A percentile compares a stretch with the other conserved stretches of the same genome.
Conservation (phyloP, 176 grass and related monocot species). For the Musa acuminata region DNA sequence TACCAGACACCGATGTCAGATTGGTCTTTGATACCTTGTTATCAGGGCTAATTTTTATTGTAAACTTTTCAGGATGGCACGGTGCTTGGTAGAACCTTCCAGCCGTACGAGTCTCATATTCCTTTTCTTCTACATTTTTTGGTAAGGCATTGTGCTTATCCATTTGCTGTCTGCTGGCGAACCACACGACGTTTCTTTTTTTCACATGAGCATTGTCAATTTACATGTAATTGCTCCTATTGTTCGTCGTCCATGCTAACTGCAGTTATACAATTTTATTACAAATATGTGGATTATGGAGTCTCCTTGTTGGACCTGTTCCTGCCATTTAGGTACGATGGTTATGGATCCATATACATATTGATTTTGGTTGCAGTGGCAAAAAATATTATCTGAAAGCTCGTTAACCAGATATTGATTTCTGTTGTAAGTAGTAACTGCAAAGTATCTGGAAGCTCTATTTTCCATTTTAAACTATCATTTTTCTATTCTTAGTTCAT, state of each 20-base stretch:
- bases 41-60: slow-evolving; percentile 13
- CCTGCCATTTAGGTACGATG: too few relatives aligned
- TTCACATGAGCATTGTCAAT: not conserved
- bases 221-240: not conserved
- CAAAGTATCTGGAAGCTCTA: too few relatives aligned
- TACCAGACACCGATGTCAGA: not conserved
- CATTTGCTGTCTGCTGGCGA: not conserved
- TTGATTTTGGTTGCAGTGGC: too few relatives aligned
- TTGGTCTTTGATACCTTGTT: slow-evolving; percentile 8
- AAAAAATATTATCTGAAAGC: too few relatives aligned
- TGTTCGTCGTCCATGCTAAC: not conserved
- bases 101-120: slow-evolving; percentile 92
- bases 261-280: too few relatives aligned
- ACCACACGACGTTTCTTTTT: not conserved
- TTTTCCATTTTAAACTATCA: too few relatives aligned
- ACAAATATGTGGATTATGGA: too few relatives aligned
- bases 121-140: slow-evolving; percentile 97
- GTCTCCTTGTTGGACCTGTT: too few relatives aligned
- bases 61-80: slow-evolving; percentile 54
- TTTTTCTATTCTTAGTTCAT: too few relatives aligned
- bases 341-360: too few relatives aligned
- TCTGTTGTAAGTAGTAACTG: too few relatives aligned
- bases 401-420: too few relatives aligned
- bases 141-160: slow-evolving; percentile 40
- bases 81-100: slow-evolving; percentile 68